Percentiles rank a stretch among this genome's conserved stretches.
Evolutionary conservation across 345 rosid genomes (phyloP).

Genomic region (Moringa oleifera): DNA sequence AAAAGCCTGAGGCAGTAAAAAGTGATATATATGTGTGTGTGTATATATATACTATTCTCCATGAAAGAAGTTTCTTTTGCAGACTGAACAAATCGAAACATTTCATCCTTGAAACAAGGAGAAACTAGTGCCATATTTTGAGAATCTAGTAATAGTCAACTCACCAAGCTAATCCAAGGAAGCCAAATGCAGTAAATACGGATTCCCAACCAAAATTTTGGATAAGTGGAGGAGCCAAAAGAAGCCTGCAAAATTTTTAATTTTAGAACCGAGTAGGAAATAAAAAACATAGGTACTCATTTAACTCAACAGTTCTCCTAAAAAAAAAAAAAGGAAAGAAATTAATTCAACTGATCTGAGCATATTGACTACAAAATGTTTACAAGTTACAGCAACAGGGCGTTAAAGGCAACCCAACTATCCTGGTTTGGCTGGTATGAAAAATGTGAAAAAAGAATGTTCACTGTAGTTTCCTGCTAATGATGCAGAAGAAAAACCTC

Average conservation of each 20-base stretch:
- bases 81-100: background rate
- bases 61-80: constrained; percentile 9
- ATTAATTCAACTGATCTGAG: background rate
- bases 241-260: constrained; percentile 61
- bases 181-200: constrained; percentile 76
- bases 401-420: background rate
- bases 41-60: constrained; percentile 3
- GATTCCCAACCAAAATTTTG: constrained; percentile 87
- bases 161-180: constrained; percentile 80
- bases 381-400: background rate
- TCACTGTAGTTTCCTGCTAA: too few species aligned
- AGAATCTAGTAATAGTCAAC: constrained; percentile 17
- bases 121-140: background rate
- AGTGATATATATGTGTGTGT: too few species aligned
- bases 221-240: constrained; percentile 88
- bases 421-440: background rate
- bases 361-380: background rate
- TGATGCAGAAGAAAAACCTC: too few species aligned
- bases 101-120: constrained; percentile 11
- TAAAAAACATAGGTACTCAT: constrained; percentile 3
- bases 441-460: background rate
- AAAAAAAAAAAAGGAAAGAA: constrained; percentile 3
- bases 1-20: background rate
- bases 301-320: too few species aligned
- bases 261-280: constrained; percentile 14